Evolutionary conservation across 116 monocot species (phyloP).

Genomic region (Cymodocea nodosa): DNA sequence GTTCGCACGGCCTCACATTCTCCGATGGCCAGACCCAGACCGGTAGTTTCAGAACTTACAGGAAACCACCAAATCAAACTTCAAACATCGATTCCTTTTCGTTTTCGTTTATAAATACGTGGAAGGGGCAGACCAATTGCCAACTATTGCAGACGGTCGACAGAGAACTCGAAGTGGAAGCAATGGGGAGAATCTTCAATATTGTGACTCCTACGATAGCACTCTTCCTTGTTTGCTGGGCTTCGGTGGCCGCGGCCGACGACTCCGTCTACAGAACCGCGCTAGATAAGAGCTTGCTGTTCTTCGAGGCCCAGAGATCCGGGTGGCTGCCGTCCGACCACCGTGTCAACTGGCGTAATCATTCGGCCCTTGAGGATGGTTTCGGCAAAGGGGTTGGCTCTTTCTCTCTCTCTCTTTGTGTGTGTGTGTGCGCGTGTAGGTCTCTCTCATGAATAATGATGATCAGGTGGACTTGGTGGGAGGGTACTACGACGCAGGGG

Average conservation of each 20-base stretch:
- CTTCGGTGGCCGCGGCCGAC: not conserved
- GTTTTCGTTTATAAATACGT: too few species aligned
- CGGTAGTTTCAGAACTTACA: too few species aligned
- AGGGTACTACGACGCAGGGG: constrained; percentile 18
- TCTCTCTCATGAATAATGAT: not conserved
- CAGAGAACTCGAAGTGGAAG: too few species aligned
- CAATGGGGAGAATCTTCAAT: too few species aligned
- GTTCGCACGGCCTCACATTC: too few species aligned
- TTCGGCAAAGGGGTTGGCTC: constrained; percentile 16
- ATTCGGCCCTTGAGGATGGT: constrained; percentile 56
- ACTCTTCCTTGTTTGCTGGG: not conserved
- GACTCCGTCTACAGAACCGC: constrained; percentile 22
- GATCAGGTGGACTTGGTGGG: constrained; percentile 15
- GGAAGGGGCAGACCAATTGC: too few species aligned
- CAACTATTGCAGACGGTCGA: too few species aligned
- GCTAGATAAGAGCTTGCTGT: constrained; percentile 42
- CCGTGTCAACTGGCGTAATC: constrained; percentile 43
- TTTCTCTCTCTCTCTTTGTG: not conserved
- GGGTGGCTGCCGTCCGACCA: constrained; percentile 36
- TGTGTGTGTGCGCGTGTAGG: too few species aligned
- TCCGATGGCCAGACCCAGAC: too few species aligned
- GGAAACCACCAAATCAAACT: too few species aligned
- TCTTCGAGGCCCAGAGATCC: constrained; percentile 72
- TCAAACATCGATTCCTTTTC: too few species aligned
- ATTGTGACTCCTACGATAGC: too few species aligned